These are phyloP conservation scores for Cryptomeria japonica DNA, from an alignment of 75 land plant species.

Conservation along the genomic window DNA sequence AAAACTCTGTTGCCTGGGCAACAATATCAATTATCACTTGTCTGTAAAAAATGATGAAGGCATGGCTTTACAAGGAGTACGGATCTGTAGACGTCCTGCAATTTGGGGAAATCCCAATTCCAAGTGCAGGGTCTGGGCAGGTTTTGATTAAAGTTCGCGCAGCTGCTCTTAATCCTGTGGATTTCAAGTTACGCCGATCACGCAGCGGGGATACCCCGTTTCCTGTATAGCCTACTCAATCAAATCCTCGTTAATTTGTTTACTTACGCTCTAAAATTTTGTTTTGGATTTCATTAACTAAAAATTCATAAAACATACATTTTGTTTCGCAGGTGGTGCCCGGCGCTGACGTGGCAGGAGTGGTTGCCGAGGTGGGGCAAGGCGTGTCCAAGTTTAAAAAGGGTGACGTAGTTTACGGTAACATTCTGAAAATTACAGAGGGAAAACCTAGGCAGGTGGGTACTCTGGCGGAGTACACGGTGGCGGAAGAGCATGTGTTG, in stretches of 20 bases:
- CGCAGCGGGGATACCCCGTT: neutral
- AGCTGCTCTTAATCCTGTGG: neutral
- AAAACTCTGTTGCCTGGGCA: no score
- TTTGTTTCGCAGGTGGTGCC: conserved; percentile 34
- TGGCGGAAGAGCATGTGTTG: conserved; percentile 40
- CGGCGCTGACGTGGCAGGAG: conserved; percentile 48
- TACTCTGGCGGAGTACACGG: conserved; percentile 40
- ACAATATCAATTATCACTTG: no score
- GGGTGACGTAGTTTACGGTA: conserved; percentile 49
- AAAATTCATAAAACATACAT: no score
- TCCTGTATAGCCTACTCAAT: neutral
- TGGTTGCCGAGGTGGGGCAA: conserved; percentile 32
- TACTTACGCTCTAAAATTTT: neutral
- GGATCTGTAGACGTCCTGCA: neutral
- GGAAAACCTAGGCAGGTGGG: conserved; percentile 35
- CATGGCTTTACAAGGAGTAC: no score
- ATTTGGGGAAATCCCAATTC: neutral
- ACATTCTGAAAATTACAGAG: conserved; percentile 31
- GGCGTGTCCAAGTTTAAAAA: conserved; percentile 34
- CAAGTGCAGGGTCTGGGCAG: neutral
- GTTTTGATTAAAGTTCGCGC: neutral
- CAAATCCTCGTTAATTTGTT: neutral
- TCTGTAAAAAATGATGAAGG: no score
- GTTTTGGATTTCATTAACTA: neutral
- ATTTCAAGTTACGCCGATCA: neutral